Evolutionary conservation across 352 stramenopile species (phyloP), one percentile per base, ranked within the genome.

Genomic region (Pythium graminicola): DNA sequence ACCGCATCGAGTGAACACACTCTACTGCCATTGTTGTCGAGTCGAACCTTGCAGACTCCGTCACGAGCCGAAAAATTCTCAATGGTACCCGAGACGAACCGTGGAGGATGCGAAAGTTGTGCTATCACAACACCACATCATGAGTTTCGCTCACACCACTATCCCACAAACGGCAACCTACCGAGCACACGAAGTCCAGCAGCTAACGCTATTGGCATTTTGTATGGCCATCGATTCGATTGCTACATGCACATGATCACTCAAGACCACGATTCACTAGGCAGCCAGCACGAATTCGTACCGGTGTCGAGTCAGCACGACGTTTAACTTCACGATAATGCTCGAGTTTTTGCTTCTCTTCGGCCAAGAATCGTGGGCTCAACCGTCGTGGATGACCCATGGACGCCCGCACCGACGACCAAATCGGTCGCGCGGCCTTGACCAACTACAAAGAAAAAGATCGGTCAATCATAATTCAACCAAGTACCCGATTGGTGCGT

Each of bases 351-450:
- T 75, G 33, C 24, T 81, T 85, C 24, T 93, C 79, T 41, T 86
- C 73, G 0, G 60, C 50, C 17, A 92, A 76, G 45, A 89, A 92
- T 7, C 69, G 61, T 13, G 55, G 57, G 27, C 81, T 93, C 5
- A 93, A 68, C 0, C 81, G 77, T 29, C 81, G 72, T 22, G 77
- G 76, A 24, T 69, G 72, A 2, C 79, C 81, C 79, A 93, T 93
- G 4, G 77, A 86, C 6, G 74, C 62, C 17, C 79, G 72, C 50
- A 93, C 70, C 0, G 80, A 88, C 8, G 81, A 80, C 81, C 81
- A 93, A 17, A 86, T 73, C n/a, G 72, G 74, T 2, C 79, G 60
- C 2, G 76, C 73, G 1, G 76, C 79, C 17, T 50, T 50, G 3
- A 59, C 72, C 42, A 86, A 67, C 72, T 84, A 51, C n/a, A 50